These are phyloP conservation scores for Keithomyces neogunnii DNA, from an alignment of 2,329 filamentous ascomycete species.

Conservation along the genomic window DNA sequence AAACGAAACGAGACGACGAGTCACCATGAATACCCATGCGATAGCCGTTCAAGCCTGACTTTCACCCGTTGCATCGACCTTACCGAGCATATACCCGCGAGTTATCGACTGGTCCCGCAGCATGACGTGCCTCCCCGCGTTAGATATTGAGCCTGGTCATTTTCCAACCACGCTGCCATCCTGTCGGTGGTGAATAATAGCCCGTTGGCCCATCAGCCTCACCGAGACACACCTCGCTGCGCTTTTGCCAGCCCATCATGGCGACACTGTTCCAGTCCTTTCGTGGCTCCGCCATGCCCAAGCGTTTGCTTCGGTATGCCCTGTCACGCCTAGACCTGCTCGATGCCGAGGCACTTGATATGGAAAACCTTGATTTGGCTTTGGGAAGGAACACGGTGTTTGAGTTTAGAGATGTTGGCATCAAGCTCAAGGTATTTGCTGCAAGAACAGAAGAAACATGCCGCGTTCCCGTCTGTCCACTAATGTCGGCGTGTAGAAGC, in stretches of 20 bases:
- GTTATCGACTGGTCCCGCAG: slow-evolving; percentile 13
- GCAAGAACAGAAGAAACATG: slow-evolving; percentile 10
- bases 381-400: slow-evolving; percentile 75
- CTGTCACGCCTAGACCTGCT: slow-evolving; percentile 77
- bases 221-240: background rate
- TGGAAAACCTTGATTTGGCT: slow-evolving; percentile 77
- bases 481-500: slow-evolving; percentile 50
- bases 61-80: background rate
- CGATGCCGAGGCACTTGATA: slow-evolving; percentile 77
- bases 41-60: background rate
- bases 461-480: slow-evolving; percentile 7
- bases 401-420: slow-evolving; percentile 77
- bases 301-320: slow-evolving; percentile 79
- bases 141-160: slow-evolving; percentile 26
- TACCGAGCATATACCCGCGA: background rate
- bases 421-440: slow-evolving; percentile 60
- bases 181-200: slow-evolving; percentile 5
- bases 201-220: background rate
- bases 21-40: background rate
- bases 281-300: slow-evolving; percentile 68
- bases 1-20: background rate
- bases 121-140: slow-evolving; percentile 25
- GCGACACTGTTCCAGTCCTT: slow-evolving; percentile 62
- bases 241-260: slow-evolving; percentile 39
- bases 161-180: slow-evolving; percentile 16